Conservation (phyloP, 495 filamentous ascomycete species). For the Parachaetomium inaequale region DNA sequence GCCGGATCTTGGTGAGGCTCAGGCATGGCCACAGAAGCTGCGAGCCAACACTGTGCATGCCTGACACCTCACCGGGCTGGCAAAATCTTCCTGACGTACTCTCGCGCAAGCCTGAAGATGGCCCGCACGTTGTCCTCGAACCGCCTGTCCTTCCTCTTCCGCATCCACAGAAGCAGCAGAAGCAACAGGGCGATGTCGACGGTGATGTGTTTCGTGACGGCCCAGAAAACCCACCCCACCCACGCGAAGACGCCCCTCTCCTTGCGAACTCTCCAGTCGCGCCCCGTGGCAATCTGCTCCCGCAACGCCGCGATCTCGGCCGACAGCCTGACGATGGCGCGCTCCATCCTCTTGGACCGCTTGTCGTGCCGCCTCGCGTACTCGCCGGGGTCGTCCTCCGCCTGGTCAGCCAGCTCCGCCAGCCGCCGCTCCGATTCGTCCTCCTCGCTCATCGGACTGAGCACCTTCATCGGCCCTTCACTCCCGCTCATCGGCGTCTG, state of each 20-base stretch:
- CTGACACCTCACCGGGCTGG: conserved; percentile 45
- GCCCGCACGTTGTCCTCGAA: conserved; percentile 72
- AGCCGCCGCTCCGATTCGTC: conserved; percentile 60
- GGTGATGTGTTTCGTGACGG: conserved; percentile 65
- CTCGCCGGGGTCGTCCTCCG: conserved; percentile 44
- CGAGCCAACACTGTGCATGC: not conserved
- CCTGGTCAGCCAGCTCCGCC: conserved; percentile 39
- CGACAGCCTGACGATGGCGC: conserved; percentile 83
- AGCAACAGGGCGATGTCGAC: conserved; percentile 68
- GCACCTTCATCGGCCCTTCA: conserved; percentile 59
- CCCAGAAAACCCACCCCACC: conserved; percentile 67
- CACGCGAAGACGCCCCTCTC: conserved; percentile 62
- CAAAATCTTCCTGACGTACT: conserved; percentile 54
- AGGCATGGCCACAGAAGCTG: not conserved
- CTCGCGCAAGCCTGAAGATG: conserved; percentile 58
- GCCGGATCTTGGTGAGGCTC: not conserved
- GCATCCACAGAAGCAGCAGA: conserved; percentile 73
- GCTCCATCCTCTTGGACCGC: conserved; percentile 82
- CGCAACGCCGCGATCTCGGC: conserved; percentile 90
- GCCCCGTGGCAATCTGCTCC: conserved; percentile 76
- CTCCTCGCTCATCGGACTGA: conserved; percentile 77
- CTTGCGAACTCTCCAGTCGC: conserved; percentile 52
- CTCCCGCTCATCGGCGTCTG: conserved; percentile 44
- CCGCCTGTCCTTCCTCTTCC: conserved; percentile 68
- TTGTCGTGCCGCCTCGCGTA: conserved; percentile 47